Conservation (phyloP, 1,284 basidiomycete species). For the Leucocoprinus gongylophorus region DNA sequence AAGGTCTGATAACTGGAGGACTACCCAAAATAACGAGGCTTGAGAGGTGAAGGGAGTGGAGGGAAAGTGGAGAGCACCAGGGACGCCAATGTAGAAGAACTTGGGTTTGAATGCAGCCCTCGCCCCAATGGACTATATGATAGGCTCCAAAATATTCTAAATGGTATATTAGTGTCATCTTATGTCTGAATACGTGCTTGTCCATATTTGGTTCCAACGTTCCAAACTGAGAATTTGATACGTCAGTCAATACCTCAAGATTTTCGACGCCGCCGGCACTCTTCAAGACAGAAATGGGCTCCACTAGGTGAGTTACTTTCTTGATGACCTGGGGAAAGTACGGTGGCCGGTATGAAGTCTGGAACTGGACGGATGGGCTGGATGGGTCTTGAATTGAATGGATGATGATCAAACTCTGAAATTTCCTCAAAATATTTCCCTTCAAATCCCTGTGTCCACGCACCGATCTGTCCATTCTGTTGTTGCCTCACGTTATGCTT, state of each 20-base stretch:
- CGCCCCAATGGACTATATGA: background rate
- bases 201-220: slow-evolving; percentile 18
- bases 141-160: slow-evolving; percentile 4
- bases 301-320: slow-evolving; percentile 57
- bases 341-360: slow-evolving; percentile 18
- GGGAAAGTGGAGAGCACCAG: background rate
- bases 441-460: background rate
- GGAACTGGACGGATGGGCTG: slow-evolving; percentile 25
- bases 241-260: slow-evolving; percentile 30
- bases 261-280: slow-evolving; percentile 37
- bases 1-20: no score
- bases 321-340: slow-evolving; percentile 14
- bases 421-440: background rate
- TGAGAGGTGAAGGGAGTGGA: background rate
- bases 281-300: slow-evolving; percentile 60
- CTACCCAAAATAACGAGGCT: background rate
- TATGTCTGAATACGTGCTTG: slow-evolving; percentile 10
- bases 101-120: background rate
- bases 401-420: slow-evolving; percentile 23
- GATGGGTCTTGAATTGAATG: slow-evolving; percentile 22
- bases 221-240: slow-evolving; percentile 15
- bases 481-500: background rate
- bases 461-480: no score
- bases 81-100: background rate
- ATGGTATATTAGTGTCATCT: no score